Evolutionary conservation across 305 asterid species (phyloP), one percentile per base, ranked within the genome.

Genomic region (Nicotiana rustica): DNA sequence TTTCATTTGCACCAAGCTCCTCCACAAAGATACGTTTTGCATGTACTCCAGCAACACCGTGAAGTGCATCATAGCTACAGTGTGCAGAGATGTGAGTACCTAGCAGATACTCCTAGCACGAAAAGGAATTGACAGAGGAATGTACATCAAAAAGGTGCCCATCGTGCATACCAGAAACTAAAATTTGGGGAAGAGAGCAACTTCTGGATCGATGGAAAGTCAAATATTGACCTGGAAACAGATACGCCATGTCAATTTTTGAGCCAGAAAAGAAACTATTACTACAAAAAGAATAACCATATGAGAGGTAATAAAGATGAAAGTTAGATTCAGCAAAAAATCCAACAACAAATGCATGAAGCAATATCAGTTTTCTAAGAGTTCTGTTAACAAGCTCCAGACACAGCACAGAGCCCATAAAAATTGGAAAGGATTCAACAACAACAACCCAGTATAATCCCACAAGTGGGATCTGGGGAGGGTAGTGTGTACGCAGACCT

Each of bases 21-120:
- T 93, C 98, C 81, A 96, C 98, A 86, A 96, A 96, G 82, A 96
- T 94, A 79, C 95, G 95, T 81, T 92, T 89, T 62, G 99, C 97
- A 88, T 96, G 92, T 77, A 92, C 96, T 56, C 99, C 99, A 86
- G 93, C 99, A 88, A 96, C 99, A 60, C 98, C 99, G 85, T 96
- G 95, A 88, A 96, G 98, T 21, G 97, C 98, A 82, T 96, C 99
- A 86, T 87, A 96, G 87, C 99, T 96, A 89, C 73, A 56, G 81
- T 81, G 84, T 60, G 62, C 3, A 52, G 36, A 86, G 82, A 21
- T 21, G 82, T 14, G 81, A 81, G 68, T 70, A 84, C 81, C 77
- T 49, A 76, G 66, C 47, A 84, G 49, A 33, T 5, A 81, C 61
- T 78, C 33, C 35, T 79, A 10, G 49, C 62, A 64, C 59, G 44